Conservation (phyloP, 768 basidiomycete species). For the Russula abietina region DNA sequence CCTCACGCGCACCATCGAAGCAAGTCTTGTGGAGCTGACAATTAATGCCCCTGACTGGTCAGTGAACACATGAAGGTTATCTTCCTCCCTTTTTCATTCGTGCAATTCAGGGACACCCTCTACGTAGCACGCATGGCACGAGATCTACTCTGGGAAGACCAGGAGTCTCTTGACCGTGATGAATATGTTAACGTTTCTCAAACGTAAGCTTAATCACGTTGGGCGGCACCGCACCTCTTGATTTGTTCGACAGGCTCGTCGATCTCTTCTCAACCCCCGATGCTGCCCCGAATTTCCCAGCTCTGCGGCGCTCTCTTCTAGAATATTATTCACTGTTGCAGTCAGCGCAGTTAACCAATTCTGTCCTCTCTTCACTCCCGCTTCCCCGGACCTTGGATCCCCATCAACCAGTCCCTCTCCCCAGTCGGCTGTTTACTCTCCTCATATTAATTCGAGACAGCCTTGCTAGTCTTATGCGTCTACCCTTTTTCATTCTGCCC, state of each 20-base stretch:
- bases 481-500: constrained; percentile 89
- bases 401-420: constrained; percentile 59
- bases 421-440: constrained; percentile 78
- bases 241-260: constrained; percentile 52
- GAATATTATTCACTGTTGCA: constrained; percentile 86
- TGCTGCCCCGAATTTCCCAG: constrained; percentile 51
- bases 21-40: constrained; percentile 64
- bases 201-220: constrained; percentile 53
- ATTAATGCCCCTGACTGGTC: constrained; percentile 96
- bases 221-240: background rate
- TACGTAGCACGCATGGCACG: constrained; percentile 89
- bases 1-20: constrained; percentile 70
- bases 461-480: constrained; percentile 56
- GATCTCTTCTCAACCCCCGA: constrained; percentile 77
- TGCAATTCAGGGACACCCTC: constrained; percentile 70
- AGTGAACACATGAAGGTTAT: constrained; percentile 26
- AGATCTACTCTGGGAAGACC: constrained; percentile 86
- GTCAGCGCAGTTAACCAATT: constrained; percentile 77
- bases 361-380: constrained; percentile 76
- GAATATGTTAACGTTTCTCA: constrained; percentile 84
- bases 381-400: constrained; percentile 83
- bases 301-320: constrained; percentile 64
- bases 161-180: constrained; percentile 66
- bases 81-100: background rate
- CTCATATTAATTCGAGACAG: constrained; percentile 74